Conservation (phyloP, 495 filamentous ascomycete genomes). For the Viridothelium virens region DNA sequence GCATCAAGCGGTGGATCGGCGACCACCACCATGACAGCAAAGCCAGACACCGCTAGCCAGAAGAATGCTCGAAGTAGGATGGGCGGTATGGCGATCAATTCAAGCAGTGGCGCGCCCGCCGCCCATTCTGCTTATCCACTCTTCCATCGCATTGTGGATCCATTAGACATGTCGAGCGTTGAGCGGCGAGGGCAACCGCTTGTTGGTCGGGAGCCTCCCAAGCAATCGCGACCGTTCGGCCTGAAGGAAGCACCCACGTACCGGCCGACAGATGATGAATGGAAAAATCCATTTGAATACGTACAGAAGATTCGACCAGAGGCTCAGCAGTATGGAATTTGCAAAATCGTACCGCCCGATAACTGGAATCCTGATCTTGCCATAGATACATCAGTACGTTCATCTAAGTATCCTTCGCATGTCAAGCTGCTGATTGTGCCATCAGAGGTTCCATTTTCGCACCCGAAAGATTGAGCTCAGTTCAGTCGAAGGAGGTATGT, state of each 20-base stretch:
- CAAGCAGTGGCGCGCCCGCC: not conserved
- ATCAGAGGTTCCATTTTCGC: conserved; percentile 88
- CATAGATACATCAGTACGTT: conserved; percentile 88
- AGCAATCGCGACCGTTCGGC: conserved; percentile 69
- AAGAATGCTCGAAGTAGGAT: conserved; percentile 12
- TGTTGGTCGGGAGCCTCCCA: conserved; percentile 64
- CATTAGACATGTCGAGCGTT: conserved; percentile 81
- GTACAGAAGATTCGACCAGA: conserved; percentile 83
- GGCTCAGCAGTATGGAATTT: conserved; percentile 77
- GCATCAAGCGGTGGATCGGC: not conserved
- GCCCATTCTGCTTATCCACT: not conserved
- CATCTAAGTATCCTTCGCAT: not conserved
- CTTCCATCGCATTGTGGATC: conserved; percentile 39
- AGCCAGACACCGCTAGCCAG: conserved; percentile 9
- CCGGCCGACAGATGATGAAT: conserved; percentile 85
- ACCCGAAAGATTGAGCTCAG: conserved; percentile 96
- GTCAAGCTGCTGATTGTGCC: not conserved
- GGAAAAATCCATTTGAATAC: conserved; percentile 86
- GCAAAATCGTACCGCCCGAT: conserved; percentile 90
- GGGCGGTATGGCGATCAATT: not conserved
- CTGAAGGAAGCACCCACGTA: conserved; percentile 89
- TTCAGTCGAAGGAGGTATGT: conserved; percentile 94
- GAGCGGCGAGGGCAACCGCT: conserved; percentile 78
- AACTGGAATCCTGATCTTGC: conserved; percentile 91
- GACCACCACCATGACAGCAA: conserved; percentile 2